Evolutionary conservation across 179 eudicot genomes (phyloP).

Genomic region (Nepenthes alata): DNA sequence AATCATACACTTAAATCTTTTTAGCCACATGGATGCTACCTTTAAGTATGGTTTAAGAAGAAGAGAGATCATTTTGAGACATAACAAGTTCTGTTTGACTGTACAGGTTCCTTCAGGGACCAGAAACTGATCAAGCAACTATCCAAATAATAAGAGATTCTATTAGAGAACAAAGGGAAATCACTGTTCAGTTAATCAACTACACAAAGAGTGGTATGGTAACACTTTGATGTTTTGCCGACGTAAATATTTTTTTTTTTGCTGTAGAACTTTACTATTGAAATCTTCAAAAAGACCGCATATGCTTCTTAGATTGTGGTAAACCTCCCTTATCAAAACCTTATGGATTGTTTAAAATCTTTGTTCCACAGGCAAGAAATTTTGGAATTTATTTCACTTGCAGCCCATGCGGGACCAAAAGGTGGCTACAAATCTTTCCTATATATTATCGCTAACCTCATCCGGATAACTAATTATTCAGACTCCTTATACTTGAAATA

Average conservation of each 20-base stretch:
- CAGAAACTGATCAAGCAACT: constrained; percentile 43
- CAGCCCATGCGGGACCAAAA: constrained; percentile 48
- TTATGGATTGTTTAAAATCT: neutral
- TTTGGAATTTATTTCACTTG: constrained; percentile 47
- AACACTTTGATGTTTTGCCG: neutral
- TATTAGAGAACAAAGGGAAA: constrained; percentile 36
- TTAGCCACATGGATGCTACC: neutral
- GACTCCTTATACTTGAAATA: neutral
- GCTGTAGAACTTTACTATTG: neutral
- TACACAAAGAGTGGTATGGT: constrained; percentile 43
- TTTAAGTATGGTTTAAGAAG: neutral
- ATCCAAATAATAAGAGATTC: constrained; percentile 43
- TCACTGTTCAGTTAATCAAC: constrained; percentile 41
- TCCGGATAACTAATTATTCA: neutral
- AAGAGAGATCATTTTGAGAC: neutral
- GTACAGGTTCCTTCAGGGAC: constrained; percentile 41
- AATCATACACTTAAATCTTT: neutral
- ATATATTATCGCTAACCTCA: neutral
- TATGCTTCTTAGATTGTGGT: neutral
- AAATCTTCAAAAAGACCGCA: neutral
- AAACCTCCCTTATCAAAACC: neutral
- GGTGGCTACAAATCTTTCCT: constrained; percentile 13
- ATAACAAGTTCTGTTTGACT: constrained; percentile 5
- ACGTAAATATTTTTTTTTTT: neutral
- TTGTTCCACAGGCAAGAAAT: constrained; percentile 30